Base-by-base conservation (phyloP, 1,284 basidiomycete species). In the Dichomitus squalens region DNA sequence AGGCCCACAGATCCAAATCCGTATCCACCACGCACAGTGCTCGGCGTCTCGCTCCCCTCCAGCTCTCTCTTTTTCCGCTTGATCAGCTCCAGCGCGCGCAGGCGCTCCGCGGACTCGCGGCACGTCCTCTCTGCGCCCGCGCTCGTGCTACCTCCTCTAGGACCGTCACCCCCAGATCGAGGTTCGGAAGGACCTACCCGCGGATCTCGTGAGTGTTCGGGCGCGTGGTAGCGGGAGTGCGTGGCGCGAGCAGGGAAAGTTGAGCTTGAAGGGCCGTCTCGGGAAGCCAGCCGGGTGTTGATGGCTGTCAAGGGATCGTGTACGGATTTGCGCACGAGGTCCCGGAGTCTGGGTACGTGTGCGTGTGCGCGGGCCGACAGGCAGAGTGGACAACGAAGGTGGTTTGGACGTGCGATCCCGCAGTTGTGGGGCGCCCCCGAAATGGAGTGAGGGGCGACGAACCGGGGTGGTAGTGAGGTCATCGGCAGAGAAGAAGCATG, bases 221-320 rank as follows among this genome's bases (percentile, higher is more conserved):
- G 31, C 31, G 31, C 31, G 31, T 33, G 31, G n/a, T n/a, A n/a
- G n/a, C n/a, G n/a, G n/a, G n/a, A n/a, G n/a, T n/a, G n/a, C n/a
- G 31, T 33, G 31, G 31, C 31, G 31, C 57, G 1, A 56, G 50
- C 14, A 68, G 44, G 7, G 60, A 61, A n/a, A n/a, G n/a, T n/a
- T n/a, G 29, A 31, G 29, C 29, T 31, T n/a, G n/a, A n/a, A n/a
- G n/a, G n/a, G n/a, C 55, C n/a, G 38, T 65, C 39, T 40, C 76
- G 76, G 6, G 79, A 72, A 2, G 80, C 77, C 3, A 91, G 79
- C 60, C 86, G 81, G 44, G 82, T 77, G n/a, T 85, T 86, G 63
- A 92, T 91, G 8, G 84, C 83, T 3, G 87, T 86, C 5, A 92
- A 77, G 4, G 90, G 90, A 67, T 92, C 90, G 49, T 87, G 79